A percentile compares a stretch with the other conserved stretches of the same genome.
Evolutionary conservation across 352 stramenopile genomes (phyloP).

Genomic region (Phytopythium chamaehyphon): DNA sequence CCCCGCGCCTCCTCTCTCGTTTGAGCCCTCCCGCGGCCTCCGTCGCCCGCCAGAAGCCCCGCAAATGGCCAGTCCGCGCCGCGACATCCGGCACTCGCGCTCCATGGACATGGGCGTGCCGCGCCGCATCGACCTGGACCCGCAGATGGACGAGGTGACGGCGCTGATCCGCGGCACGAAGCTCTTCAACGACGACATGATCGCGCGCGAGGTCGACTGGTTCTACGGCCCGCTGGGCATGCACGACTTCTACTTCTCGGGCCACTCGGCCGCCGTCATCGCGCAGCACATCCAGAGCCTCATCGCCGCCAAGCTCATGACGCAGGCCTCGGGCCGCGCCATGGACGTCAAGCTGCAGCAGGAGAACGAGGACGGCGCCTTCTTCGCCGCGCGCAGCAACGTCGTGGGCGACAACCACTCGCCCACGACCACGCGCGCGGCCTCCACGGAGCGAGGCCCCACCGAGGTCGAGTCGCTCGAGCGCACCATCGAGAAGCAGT

Average conservation of each 20-base stretch:
- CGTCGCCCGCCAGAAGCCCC: not conserved
- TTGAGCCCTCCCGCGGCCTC: not conserved
- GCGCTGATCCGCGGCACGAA: constrained; percentile 45
- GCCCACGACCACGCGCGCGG: constrained; percentile 35
- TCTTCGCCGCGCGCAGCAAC: constrained; percentile 80
- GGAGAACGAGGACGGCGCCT: constrained; percentile 61
- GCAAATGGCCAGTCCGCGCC: constrained; percentile 27
- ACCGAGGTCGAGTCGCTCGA: constrained; percentile 75
- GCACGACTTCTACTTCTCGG: constrained; percentile 84
- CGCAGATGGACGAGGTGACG: constrained; percentile 69
- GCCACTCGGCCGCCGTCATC: constrained; percentile 57
- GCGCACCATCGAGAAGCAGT: constrained; percentile 76
- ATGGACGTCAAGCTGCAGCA: constrained; percentile 84
- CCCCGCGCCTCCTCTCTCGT: constrained; percentile 3
- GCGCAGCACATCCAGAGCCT: constrained; percentile 78
- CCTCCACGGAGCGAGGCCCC: constrained; percentile 42
- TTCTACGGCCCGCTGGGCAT: constrained; percentile 78
- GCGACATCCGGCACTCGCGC: constrained; percentile 35
- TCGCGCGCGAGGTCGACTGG: constrained; percentile 73
- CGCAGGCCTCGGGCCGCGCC: constrained; percentile 60
- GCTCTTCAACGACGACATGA: constrained; percentile 54
- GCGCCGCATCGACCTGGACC: constrained; percentile 46
- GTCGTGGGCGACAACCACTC: constrained; percentile 57
- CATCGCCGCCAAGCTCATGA: constrained; percentile 79
- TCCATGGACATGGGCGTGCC: constrained; percentile 61